Evolutionary conservation across 2,329 filamentous ascomycete species (phyloP).

Genomic region (Dothiorella sarmentorum): DNA sequence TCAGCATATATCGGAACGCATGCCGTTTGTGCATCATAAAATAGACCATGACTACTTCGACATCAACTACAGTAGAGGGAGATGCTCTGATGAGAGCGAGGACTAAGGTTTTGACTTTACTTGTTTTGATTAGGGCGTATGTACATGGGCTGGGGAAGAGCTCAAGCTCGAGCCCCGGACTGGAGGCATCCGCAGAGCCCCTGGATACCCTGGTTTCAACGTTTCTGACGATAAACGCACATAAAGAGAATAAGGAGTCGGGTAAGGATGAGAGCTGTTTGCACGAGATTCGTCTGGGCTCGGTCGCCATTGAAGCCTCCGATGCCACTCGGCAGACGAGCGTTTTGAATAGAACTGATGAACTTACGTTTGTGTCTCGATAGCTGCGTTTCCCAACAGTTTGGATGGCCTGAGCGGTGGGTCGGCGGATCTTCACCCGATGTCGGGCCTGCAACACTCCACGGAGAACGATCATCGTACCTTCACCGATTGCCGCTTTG

Average conservation of each 20-base stretch:
- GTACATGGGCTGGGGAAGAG: background rate
- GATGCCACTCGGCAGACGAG: background rate
- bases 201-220: too few species aligned
- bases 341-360: background rate
- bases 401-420: slow-evolving; percentile 1
- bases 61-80: too few species aligned
- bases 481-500: background rate
- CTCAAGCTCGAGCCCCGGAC: background rate
- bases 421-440: slow-evolving; percentile 7
- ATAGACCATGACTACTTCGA: too few species aligned
- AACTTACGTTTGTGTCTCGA: background rate
- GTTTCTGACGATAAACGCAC: background rate
- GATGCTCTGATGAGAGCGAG: too few species aligned
- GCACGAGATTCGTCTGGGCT: background rate
- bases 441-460: background rate
- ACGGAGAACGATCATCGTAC: background rate
- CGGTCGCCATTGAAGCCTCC: background rate
- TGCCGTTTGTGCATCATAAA: too few species aligned
- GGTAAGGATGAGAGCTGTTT: background rate
- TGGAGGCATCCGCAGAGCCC: background rate
- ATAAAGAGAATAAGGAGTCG: too few species aligned
- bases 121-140: background rate
- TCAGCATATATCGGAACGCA: too few species aligned
- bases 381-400: background rate
- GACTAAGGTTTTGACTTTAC: background rate